Evolutionary conservation across 176 grass and related monocot genomes (phyloP).

Genomic region (Aegilops tauschii): DNA sequence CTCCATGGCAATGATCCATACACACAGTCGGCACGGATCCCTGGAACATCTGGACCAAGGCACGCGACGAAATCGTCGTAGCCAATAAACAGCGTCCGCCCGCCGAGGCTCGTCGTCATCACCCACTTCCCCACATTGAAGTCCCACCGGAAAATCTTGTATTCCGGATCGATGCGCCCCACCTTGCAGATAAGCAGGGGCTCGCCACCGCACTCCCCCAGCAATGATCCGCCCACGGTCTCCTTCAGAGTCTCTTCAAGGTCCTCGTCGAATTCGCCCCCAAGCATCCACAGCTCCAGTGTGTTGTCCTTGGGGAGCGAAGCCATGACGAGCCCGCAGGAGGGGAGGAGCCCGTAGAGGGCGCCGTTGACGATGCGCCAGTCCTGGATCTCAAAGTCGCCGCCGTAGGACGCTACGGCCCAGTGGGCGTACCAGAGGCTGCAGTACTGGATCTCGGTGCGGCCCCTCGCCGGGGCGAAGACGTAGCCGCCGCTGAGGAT

Average conservation of each 20-base stretch:
- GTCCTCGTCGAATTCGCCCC: not conserved
- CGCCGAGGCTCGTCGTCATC: conserved; percentile 24
- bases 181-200: conserved; percentile 27
- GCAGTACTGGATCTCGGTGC: conserved; percentile 26
- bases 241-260: not conserved
- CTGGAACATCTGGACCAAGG: conserved; percentile 16
- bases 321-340: conserved; percentile 13
- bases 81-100: conserved; percentile 42
- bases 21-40: conserved; percentile 42
- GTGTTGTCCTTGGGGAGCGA: not conserved
- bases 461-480: conserved; percentile 6
- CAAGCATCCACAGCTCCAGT: not conserved
- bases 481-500: conserved; percentile 37
- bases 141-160: conserved; percentile 43
- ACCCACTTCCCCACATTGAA: conserved; percentile 21
- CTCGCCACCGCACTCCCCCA: conserved; percentile 27
- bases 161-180: not conserved
- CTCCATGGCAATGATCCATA: conserved; percentile 21
- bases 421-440: conserved; percentile 25
- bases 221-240: not conserved
- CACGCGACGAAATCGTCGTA: conserved; percentile 33
- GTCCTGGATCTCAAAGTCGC: not conserved
- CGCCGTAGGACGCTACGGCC: not conserved
- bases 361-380: conserved; percentile 22
- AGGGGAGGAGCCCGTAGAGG: conserved; percentile 42